Evolutionary conservation across 129 eudicot genomes (phyloP).

Genomic region (sunflower (Helianthus annuus)): DNA sequence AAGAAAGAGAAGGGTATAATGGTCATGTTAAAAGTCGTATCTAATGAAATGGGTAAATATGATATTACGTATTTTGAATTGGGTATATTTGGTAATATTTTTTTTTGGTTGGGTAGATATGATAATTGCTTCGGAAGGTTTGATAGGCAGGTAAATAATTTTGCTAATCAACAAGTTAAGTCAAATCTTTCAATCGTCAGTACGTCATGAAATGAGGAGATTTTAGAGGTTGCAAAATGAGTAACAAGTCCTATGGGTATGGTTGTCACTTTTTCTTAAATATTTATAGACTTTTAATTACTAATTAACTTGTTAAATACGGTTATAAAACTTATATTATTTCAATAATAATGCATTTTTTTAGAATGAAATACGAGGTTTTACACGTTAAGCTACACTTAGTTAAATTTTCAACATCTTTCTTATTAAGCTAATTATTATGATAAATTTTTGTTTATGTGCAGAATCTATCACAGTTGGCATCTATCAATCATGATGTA

Average conservation of each 20-base stretch:
- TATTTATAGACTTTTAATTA: too few relatives aligned
- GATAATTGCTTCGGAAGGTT: too few relatives aligned
- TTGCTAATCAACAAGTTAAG: neutral
- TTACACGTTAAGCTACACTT: neutral
- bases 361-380: neutral
- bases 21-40: too few relatives aligned
- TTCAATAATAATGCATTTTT: neutral
- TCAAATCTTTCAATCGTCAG: neutral
- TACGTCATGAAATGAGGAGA: neutral
- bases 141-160: too few relatives aligned
- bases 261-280: neutral
- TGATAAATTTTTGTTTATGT: neutral
- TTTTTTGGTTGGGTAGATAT: too few relatives aligned
- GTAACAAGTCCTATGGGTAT: neutral
- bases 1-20: too few relatives aligned
- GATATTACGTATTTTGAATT: too few relatives aligned
- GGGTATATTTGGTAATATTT: too few relatives aligned
- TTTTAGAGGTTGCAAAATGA: neutral
- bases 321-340: too few relatives aligned
- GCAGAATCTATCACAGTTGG: slow-evolving; percentile 93
- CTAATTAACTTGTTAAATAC: too few relatives aligned
- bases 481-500: slow-evolving; percentile 82
- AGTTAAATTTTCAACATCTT: neutral
- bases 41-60: too few relatives aligned
- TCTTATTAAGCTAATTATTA: neutral